These are phyloP conservation scores for Azolla pinnata DNA, from an alignment of 75 land plant species.

Conservation along the genomic window DNA sequence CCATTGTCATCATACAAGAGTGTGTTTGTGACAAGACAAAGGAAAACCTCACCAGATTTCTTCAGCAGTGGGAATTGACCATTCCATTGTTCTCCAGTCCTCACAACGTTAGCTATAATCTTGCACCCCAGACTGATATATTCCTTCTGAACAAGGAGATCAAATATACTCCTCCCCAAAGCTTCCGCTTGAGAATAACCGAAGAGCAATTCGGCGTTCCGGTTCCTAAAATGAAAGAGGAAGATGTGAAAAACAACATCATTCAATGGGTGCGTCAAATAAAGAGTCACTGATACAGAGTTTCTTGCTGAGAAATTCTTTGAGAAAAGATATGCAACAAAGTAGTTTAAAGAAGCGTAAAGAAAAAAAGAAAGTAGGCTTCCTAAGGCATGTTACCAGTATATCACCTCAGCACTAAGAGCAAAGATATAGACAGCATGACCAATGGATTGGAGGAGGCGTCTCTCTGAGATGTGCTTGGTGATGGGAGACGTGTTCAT, in stretches of 20 bases:
- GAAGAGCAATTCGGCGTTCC: constrained; percentile 60
- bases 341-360: not conserved
- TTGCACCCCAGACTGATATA: constrained; percentile 21
- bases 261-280: no score
- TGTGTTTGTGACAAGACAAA: constrained; percentile 47
- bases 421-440: constrained; percentile 70
- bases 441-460: constrained; percentile 78
- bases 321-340: no score
- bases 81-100: constrained; percentile 70
- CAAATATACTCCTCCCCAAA: constrained; percentile 45
- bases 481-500: not conserved
- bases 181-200: constrained; percentile 75
- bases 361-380: no score
- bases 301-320: not conserved
- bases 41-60: constrained; percentile 63
- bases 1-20: constrained; percentile 86
- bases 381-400: constrained; percentile 40
- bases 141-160: constrained; percentile 47
- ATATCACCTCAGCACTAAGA: constrained; percentile 43
- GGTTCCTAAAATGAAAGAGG: constrained; percentile 49
- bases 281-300: no score
- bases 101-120: constrained; percentile 31
- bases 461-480: constrained; percentile 37
- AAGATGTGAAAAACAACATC: not conserved
- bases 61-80: constrained; percentile 71